These are phyloP conservation scores for Tuber melanosporum DNA, from an alignment of 495 filamentous ascomycete genomes.

Conservation along the genomic window DNA sequence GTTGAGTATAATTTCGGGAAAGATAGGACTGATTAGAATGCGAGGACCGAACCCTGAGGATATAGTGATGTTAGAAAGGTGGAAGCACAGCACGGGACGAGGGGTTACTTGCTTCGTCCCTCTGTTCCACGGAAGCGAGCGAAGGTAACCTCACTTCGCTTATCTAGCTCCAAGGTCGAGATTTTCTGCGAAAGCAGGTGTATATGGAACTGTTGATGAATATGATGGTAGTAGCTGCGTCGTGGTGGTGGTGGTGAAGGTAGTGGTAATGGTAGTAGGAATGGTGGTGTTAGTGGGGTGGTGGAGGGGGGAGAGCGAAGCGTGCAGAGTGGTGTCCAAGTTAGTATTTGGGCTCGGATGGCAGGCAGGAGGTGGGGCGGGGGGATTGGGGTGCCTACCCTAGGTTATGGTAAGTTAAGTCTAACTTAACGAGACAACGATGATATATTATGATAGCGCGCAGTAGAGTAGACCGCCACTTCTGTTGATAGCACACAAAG, in stretches of 20 bases:
- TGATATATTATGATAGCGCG: not conserved
- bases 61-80: not conserved
- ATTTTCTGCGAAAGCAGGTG: not conserved
- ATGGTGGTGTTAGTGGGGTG: constrained; percentile 9
- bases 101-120: not conserved
- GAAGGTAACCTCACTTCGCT: not conserved
- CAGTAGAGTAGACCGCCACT: not conserved
- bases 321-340: not conserved
- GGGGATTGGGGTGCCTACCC: constrained; percentile 11
- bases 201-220: not conserved
- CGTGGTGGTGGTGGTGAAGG: not conserved
- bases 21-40: not conserved
- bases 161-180: not conserved
- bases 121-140: not conserved
- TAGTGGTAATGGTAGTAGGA: not conserved
- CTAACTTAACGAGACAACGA: not conserved
- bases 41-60: not conserved
- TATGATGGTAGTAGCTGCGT: not conserved
- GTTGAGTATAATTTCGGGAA: not conserved
- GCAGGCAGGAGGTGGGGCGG: constrained; percentile 11
- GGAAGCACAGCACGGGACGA: not conserved
- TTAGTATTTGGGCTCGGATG: not conserved
- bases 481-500: not conserved
- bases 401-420: not conserved
- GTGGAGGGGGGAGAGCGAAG: constrained; percentile 11